Base-by-base conservation (phyloP, 257 asterid species). In the Fraxinus anomala region DNA sequence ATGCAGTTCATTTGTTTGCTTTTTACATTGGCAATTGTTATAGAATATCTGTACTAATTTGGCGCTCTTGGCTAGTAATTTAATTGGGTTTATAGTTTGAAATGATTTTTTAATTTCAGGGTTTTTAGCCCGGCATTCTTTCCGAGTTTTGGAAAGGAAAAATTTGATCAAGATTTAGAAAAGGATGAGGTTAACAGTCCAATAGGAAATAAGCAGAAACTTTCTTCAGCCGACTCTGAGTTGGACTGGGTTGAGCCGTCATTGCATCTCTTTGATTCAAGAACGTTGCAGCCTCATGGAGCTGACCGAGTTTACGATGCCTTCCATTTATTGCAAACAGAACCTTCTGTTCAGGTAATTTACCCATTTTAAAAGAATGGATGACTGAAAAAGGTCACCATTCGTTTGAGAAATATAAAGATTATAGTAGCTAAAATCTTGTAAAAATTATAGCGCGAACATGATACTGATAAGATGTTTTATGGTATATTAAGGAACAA, bases 211-310 rank as follows among this genome's bases (percentile, higher is more conserved):
- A 47, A 54, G 31, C 77, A 7, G 61, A 69, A 69, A 72, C 36
- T 6, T 11, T 73, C 84, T 54, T 69, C 83, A 2, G 80, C 68
- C 28, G 87, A 84, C 37, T 63, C 85, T 37, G 80, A 68, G 68
- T 78, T 68, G 59, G 96, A 91, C 71, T 88, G 97, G 96, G 47
- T 87, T 7, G 95, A 92, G 72, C 96, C 96, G 4, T 73, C 90
- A 0, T 5, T 75, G 23, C 80, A 80, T 76, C 69, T 88, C 13
- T 81, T 73, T 76, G 68, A 66, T 77, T 81, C 88, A 8, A 82
- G 72, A 23, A 65, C 9, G 77, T 47, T 83, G 78, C 82, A 73
- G 81, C 70, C 83, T 47, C 82, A 69, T 74, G 88, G 89, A 78
- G 59, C 86, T 2, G 83, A 83, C 36, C 73, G 83, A 79, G 92